A percentile compares a stretch with the other conserved stretches of the same genome.
These are phyloP conservation scores for Penicillium turbatum DNA, from an alignment of 495 filamentous ascomycete species.

Conservation along the genomic window DNA sequence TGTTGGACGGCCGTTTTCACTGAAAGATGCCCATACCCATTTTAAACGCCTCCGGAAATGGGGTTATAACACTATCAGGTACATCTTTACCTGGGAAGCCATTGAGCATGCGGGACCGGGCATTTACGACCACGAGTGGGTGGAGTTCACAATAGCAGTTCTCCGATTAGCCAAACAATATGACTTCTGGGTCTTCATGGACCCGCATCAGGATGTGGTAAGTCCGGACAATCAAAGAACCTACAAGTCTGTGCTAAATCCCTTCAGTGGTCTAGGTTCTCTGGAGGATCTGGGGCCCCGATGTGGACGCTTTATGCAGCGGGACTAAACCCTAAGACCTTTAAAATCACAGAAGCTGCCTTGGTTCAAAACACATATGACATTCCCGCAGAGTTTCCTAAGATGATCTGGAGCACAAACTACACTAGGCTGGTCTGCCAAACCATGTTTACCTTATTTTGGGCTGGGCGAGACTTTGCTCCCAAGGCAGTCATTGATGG, in stretches of 20 bases:
- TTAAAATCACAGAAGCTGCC: conserved; percentile 84
- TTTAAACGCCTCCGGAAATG: conserved; percentile 81
- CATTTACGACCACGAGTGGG: conserved; percentile 91
- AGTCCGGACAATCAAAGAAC: conserved; percentile 23
- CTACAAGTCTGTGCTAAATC: conserved; percentile 15
- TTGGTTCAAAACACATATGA: conserved; percentile 93
- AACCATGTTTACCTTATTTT: conserved; percentile 93
- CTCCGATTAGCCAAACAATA: conserved; percentile 81
- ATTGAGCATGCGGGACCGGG: conserved; percentile 93
- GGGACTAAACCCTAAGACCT: conserved; percentile 78
- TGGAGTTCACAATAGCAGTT: conserved; percentile 80
- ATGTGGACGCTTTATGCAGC: conserved; percentile 97
- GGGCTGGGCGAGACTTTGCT: conserved; percentile 86
- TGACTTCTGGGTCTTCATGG: conserved; percentile 95
- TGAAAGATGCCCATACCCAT: conserved; percentile 78
- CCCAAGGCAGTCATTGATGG: conserved; percentile 95
- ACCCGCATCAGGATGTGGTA: conserved; percentile 95
- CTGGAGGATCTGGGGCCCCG: conserved; percentile 90
- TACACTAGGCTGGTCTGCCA: conserved; percentile 84
- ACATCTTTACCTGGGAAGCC: conserved; percentile 99
- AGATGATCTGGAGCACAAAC: conserved; percentile 99
- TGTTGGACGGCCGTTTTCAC: conserved; percentile 74
- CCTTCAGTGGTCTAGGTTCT: conserved; percentile 82
- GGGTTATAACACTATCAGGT: conserved; percentile 94
- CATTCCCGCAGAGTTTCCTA: conserved; percentile 82